Base-by-base conservation (phyloP, 2,329 filamentous ascomycete species). In the Dryadomyces quercus-mongolicae region DNA sequence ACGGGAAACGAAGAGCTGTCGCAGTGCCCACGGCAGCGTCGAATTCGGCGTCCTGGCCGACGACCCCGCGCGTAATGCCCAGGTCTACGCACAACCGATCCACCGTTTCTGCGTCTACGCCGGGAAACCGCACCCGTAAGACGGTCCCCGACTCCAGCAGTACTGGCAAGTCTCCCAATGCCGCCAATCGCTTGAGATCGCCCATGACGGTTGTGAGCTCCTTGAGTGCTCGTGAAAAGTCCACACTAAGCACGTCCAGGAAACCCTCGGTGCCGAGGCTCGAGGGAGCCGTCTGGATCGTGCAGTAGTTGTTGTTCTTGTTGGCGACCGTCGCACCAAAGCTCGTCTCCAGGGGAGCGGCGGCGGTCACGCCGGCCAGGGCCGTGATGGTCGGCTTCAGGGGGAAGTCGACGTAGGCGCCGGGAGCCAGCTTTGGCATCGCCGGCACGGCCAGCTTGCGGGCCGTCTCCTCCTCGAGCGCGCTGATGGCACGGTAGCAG, bases 321-420 rank as follows among this genome's bases (percentile, higher is more conserved):
- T 5, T 40, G 10, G 76, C 75, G 4, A 47, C 25, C 43, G 48
- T 42, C 21, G 50, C 34, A 5, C 2, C 18, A 8, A 51, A 21
- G 36, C 44, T 20, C 43, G 43, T 18, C 18, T 9, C 16, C 5
- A 31, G 46, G 31, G 16, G 38, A 2, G 48, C 45, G 16, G 40
- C 44, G n/a, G 51, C 53, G 3, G 44, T 76, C 45, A 94, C 73
- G 10, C 86, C 83, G 61, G 85, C 86, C 55, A 98, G 78, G 34
- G 92, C 89, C 36, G 92, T 97, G 65, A 97, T 82, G 56, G 88
- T 94, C 2, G 93, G 93, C 68, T 82, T 89, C 62, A 97, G 74
- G 62, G 83, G 77, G 72, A 97, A 98, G 69, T 95, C 90, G 65
- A 98, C 77, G 68, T 81, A 92, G 1, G 91, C 87, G 25, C 93